Evolutionary conservation across 495 filamentous ascomycete genomes (phyloP).

Genomic region (Hyaloscypha hepaticicola): DNA sequence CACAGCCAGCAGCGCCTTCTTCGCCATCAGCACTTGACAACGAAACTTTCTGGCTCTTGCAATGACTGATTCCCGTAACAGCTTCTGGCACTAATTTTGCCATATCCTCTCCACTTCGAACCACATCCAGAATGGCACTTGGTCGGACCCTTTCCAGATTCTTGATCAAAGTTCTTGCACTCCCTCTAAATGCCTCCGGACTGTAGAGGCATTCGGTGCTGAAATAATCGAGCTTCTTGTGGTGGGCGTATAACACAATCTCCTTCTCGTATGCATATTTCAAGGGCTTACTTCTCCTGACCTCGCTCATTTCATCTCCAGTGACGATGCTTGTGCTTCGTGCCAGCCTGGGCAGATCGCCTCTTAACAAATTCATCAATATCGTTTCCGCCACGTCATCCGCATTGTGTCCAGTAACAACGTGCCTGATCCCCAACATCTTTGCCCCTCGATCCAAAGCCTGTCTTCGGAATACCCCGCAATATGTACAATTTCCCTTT

Average conservation of each 20-base stretch:
- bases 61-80: slow-evolving; percentile 33
- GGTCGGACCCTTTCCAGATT: slow-evolving; percentile 89
- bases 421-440: slow-evolving; percentile 83
- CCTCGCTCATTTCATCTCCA: slow-evolving; percentile 66
- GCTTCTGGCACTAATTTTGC: slow-evolving; percentile 75
- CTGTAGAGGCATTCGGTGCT: slow-evolving; percentile 98
- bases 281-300: slow-evolving; percentile 90
- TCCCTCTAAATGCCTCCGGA: slow-evolving; percentile 95
- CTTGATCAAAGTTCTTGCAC: slow-evolving; percentile 88
- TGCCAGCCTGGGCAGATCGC: slow-evolving; percentile 83
- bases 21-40: slow-evolving; percentile 40
- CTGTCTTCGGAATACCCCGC: slow-evolving; percentile 93
- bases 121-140: slow-evolving; percentile 91
- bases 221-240: slow-evolving; percentile 96
- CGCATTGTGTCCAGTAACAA: slow-evolving; percentile 96
- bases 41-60: slow-evolving; percentile 35
- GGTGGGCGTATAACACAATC: slow-evolving; percentile 94
- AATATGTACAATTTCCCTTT: slow-evolving; percentile 99
- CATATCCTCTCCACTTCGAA: slow-evolving; percentile 95
- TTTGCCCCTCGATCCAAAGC: slow-evolving; percentile 91
- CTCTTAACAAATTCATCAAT: slow-evolving; percentile 92
- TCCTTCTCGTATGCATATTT: slow-evolving; percentile 99
- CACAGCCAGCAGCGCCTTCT: slow-evolving; percentile 70
- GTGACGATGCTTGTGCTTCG: slow-evolving; percentile 93
- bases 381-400: slow-evolving; percentile 99